A percentile compares a stretch with the other conserved stretches of the same genome.
Evolutionary conservation across 768 basidiomycete species (phyloP).

Genomic region (Lentinula aciculospora): DNA sequence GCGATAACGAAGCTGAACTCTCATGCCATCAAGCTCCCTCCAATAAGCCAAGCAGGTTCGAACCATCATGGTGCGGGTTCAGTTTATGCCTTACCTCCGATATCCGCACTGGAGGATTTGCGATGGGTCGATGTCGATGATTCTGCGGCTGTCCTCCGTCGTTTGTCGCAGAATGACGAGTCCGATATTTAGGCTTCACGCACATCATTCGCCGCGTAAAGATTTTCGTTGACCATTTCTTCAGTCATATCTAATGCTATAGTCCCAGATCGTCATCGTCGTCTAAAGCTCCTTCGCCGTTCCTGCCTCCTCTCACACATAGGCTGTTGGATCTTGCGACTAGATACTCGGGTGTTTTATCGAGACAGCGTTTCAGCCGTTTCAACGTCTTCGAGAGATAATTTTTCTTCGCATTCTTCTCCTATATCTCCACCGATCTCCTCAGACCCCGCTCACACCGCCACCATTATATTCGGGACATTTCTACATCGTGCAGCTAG

Average conservation of each 20-base stretch:
- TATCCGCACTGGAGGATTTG: constrained; percentile 62
- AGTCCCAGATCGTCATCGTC: neutral
- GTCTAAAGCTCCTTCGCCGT: neutral
- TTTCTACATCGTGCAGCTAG: constrained; percentile 11
- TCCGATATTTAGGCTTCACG: constrained; percentile 10
- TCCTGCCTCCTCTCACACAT: neutral
- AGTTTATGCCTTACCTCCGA: constrained; percentile 58
- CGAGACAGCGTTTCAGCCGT: constrained; percentile 13
- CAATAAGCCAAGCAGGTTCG: constrained; percentile 4
- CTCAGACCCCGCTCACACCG: constrained; percentile 31
- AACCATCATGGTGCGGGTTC: neutral
- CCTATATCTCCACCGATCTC: constrained; percentile 40
- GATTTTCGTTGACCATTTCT: neutral
- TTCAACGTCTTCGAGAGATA: constrained; percentile 31
- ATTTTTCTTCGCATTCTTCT: constrained; percentile 36
- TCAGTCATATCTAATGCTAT: neutral
- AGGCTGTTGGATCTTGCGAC: neutral
- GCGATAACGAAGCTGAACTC: neutral
- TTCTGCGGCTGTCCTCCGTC: constrained; percentile 60
- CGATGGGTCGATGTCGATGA: constrained; percentile 47
- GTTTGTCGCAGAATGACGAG: constrained; percentile 55
- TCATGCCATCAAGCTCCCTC: constrained; percentile 7
- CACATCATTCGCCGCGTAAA: constrained; percentile 8
- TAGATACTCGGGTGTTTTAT: neutral
- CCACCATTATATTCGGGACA: constrained; percentile 28